phyloP scores from a whole-genome alignment of 139 green algal genomes.

The Chlamydomonas sphaeroides region DNA sequence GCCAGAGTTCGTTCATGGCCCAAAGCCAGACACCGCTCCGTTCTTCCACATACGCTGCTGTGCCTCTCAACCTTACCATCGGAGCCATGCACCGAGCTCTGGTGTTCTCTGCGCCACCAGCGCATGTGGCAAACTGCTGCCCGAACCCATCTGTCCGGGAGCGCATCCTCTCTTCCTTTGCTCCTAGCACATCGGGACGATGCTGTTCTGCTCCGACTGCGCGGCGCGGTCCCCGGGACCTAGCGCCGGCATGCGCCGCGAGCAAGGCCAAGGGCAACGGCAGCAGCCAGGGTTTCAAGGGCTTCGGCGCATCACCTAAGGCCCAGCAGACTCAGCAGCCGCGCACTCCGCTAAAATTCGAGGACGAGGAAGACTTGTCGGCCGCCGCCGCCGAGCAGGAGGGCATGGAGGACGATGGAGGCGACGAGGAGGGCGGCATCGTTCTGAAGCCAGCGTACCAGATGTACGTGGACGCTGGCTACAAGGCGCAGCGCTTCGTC shows the following conservation, averaged over 20 bases:
- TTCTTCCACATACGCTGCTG: no score
- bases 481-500: conserved; percentile 38
- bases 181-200: not conserved
- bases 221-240: not conserved
- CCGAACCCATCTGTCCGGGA: not conserved
- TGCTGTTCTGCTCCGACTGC: not conserved
- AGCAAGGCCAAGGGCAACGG: not conserved
- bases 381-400: not conserved
- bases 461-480: conserved; percentile 44
- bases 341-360: not conserved
- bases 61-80: no score
- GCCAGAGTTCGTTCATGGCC: no score
- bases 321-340: not conserved
- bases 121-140: no score
- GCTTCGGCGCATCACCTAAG: conserved; percentile 14
- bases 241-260: not conserved
- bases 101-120: no score
- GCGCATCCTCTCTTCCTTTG: conserved; percentile 18
- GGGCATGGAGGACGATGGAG: no score
- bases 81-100: no score
- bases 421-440: not conserved
- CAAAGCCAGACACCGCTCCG: no score
- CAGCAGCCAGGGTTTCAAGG: conserved; percentile 29
- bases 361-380: not conserved
- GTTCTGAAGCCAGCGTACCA: conserved; percentile 24